Evolutionary conservation across 2,329 filamentous ascomycete genomes (phyloP), one percentile per base, ranked within the genome.

Genomic region (Tothia fuscella): DNA sequence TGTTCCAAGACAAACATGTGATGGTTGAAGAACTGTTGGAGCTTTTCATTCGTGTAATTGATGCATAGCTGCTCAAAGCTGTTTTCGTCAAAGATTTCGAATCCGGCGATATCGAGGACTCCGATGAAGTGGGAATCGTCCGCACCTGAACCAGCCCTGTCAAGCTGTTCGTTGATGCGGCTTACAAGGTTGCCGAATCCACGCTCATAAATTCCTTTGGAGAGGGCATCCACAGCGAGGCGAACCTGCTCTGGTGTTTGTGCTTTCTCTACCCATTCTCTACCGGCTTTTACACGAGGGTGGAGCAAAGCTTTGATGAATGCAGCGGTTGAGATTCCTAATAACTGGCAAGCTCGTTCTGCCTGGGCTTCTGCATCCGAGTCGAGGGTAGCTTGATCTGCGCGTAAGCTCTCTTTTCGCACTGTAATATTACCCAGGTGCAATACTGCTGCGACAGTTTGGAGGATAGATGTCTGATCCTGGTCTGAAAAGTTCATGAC

Each of bases 1-100:
- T 98, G 91, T 58, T 98, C 91, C 6, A 98, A 70, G 7, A 98
- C 91, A 56, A 98, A 98, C 91, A 98, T 98, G 67, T 98, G 93
- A 58, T 98, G 91, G 55, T 98, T 98, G 74, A 98, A 98, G 61
- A 98, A 98, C 52, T 98, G 91, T 56, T 98, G 91, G 5, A 98
- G 69, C 64, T 98, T 98, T 65, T 98, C 91, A 62, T 98, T 98
- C 56, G 96, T 93, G 56, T 96, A 98, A 68, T 98, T 98, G 72
- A 98, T 98, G 65, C 91, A 98, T 6, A 98, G 76, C 63, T 98
- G 91, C 61, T 98, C 91, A 55, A 98, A 98, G 50, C 85, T 95
- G 67, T 98, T 98, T 66, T 89, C 91, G 59, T 98, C 91, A 51
- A 98, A 98, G 45, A 98, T 98, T 57, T 98, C 91, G 61, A 98